Conservation (phyloP, 148 eudicot species). For the Suaeda aralocaspica region DNA sequence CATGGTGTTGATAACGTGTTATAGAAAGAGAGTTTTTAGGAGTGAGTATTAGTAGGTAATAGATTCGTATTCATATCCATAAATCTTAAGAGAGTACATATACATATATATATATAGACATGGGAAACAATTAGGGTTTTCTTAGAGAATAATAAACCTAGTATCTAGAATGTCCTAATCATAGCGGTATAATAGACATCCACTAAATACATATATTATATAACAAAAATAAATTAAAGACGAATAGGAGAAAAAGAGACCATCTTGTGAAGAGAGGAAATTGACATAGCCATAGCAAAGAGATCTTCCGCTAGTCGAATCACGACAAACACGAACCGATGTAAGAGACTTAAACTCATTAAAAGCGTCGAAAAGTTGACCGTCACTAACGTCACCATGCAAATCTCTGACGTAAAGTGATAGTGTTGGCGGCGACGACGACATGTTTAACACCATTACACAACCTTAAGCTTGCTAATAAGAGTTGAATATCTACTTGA, state of each 20-base stretch:
- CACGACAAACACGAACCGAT: slow-evolving; percentile 80
- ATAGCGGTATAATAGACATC: too few relatives aligned
- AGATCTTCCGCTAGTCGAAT: slow-evolving; percentile 54
- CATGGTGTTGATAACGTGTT: too few relatives aligned
- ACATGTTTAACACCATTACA: background rate
- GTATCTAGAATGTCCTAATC: too few relatives aligned
- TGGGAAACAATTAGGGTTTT: too few relatives aligned
- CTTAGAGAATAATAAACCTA: too few relatives aligned
- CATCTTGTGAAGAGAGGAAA: slow-evolving; percentile 57
- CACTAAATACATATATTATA: too few relatives aligned
- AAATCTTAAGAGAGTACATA: too few relatives aligned
- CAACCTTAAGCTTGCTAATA: background rate
- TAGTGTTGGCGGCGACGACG: background rate
- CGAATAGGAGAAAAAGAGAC: slow-evolving; percentile 21
- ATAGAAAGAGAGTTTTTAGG: too few relatives aligned
- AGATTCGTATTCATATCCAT: too few relatives aligned
- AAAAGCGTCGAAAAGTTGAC: slow-evolving; percentile 51
- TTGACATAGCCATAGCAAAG: slow-evolving; percentile 81
- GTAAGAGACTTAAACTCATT: slow-evolving; percentile 48
- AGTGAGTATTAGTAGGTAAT: too few relatives aligned
- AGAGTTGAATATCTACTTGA: too few relatives aligned
- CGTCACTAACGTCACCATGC: slow-evolving; percentile 44
- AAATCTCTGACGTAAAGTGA: slow-evolving; percentile 83
- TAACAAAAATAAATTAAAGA: background rate
- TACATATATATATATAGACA: too few relatives aligned